Evolutionary conservation across 352 stramenopile genomes (phyloP), one percentile per base, ranked within the genome.

Genomic region (Globisporangium cederbergense): DNA sequence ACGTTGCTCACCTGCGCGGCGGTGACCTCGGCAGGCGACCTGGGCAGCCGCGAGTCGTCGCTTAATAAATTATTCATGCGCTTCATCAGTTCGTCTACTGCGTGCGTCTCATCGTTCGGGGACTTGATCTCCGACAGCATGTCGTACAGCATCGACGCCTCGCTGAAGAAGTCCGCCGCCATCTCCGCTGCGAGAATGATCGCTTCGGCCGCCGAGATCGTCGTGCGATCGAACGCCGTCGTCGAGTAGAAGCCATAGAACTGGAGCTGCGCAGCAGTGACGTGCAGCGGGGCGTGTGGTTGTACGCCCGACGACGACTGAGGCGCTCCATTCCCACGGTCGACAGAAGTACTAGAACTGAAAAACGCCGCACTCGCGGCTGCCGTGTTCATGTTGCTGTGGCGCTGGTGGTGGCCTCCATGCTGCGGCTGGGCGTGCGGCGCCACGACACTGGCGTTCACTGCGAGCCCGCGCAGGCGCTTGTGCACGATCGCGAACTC

Each of bases 51-150:
- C 42, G 55, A 45, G 32, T 66, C 60, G 57, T 66, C 60, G 43
- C 57, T 67, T 40, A 82, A 50, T 42, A 74, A 43, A 25, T 32
- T 61, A 36, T 71, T 62, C 69, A 84, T 67, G 54, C 80, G 76
- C 18, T 63, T 65, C 72, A 88, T 88, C 46, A 88, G 76, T 58
- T 87, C 78, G 64, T 88, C 77, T 47, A 89, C 78, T 11, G 77
- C 77, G 58, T 58, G 65, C 25, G 65, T 64, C 43, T 88, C 79
- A n/a, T 73, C 69, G 3, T 52, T 86, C 28, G 65, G 70, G 5
- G 58, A 68, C 65, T 83, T 81, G 53, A 88, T 74, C 25, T 89
- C 81, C 51, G 79, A 90, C 34, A 85, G 70, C 78, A 89, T 86
- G 64, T 89, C 74, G 68, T 86, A 85, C 62, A 90, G 72, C 62